Evolutionary conservation across 1,284 basidiomycete genomes (phyloP).

Genomic region (Leucoagaricus sp.): DNA sequence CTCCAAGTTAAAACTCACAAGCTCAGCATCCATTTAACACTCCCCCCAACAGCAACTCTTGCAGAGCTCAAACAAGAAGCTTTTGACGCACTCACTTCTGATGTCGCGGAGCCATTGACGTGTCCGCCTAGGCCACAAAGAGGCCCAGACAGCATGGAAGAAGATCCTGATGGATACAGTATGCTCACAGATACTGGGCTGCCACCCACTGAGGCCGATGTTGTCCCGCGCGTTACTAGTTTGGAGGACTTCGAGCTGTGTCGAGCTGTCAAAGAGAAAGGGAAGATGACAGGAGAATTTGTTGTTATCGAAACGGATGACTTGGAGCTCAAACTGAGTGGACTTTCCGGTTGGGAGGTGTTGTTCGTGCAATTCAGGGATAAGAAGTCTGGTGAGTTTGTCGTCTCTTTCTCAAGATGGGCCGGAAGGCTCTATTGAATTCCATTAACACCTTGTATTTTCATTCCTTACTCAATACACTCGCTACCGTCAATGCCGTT

Average conservation of each 20-base stretch:
- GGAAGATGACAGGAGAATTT: conserved; percentile 49
- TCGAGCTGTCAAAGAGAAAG: conserved; percentile 50
- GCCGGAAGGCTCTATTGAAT: background rate
- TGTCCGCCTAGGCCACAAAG: conserved; percentile 4
- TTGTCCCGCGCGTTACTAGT: conserved; percentile 44
- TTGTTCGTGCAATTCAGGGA: conserved; percentile 68
- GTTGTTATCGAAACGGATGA: conserved; percentile 46
- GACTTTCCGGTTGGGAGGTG: conserved; percentile 61
- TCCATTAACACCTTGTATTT: conserved; percentile 8
- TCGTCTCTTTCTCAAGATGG: conserved; percentile 3
- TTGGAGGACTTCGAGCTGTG: conserved; percentile 68
- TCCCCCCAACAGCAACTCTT: conserved; percentile 54
- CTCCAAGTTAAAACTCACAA: conserved; percentile 71
- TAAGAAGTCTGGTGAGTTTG: conserved; percentile 49
- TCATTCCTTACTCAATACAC: background rate
- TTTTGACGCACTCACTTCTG: conserved; percentile 57
- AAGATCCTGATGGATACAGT: conserved; percentile 3
- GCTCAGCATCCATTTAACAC: conserved; percentile 59
- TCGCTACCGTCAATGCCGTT: background rate
- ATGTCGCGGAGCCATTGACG: conserved; percentile 33
- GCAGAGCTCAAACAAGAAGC: conserved; percentile 61
- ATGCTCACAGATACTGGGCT: conserved; percentile 6
- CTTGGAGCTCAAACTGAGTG: conserved; percentile 44
- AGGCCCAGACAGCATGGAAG: conserved; percentile 8
- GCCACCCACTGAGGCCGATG: conserved; percentile 25